These are phyloP conservation scores for Suillus americanus DNA, from an alignment of 768 basidiomycete genomes.

Conservation along the genomic window DNA sequence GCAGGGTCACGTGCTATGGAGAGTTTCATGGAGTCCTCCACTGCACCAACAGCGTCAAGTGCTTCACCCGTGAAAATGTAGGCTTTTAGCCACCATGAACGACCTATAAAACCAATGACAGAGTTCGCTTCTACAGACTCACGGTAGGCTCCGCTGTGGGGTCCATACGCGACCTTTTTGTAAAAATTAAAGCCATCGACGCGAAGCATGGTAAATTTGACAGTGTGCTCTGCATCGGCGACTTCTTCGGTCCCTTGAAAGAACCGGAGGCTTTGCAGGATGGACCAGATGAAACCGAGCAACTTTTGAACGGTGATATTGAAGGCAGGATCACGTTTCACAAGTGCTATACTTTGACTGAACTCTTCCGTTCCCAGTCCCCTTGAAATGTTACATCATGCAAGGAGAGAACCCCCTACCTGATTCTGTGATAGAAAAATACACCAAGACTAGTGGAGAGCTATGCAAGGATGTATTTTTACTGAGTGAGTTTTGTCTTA, in stretches of 20 bases:
- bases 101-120: conserved; percentile 8
- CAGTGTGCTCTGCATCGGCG: conserved; percentile 76
- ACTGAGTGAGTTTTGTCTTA: conserved; percentile 57
- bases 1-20: conserved; percentile 8
- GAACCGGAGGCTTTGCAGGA: conserved; percentile 27
- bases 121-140: conserved; percentile 40
- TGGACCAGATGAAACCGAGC: conserved; percentile 50
- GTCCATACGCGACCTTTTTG: conserved; percentile 68
- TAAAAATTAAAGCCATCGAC: conserved; percentile 82
- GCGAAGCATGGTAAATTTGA: conserved; percentile 94
- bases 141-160: conserved; percentile 82
- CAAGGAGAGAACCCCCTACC: conserved; percentile 81
- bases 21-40: conserved; percentile 25
- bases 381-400: conserved; percentile 91
- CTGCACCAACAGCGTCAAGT: conserved; percentile 7
- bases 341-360: conserved; percentile 3
- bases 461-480: conserved; percentile 82
- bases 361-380: conserved; percentile 49
- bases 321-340: conserved; percentile 47
- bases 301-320: conserved; percentile 65
- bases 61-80: conserved; percentile 32
- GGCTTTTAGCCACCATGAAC: conserved; percentile 9
- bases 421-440: conserved; percentile 67
- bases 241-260: conserved; percentile 74
- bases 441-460: conserved; percentile 75